A percentile compares a stretch with the other conserved stretches of the same genome.
These are phyloP conservation scores for Calonectria leucothoes DNA, from an alignment of 2,329 filamentous ascomycete genomes.

Conservation along the genomic window DNA sequence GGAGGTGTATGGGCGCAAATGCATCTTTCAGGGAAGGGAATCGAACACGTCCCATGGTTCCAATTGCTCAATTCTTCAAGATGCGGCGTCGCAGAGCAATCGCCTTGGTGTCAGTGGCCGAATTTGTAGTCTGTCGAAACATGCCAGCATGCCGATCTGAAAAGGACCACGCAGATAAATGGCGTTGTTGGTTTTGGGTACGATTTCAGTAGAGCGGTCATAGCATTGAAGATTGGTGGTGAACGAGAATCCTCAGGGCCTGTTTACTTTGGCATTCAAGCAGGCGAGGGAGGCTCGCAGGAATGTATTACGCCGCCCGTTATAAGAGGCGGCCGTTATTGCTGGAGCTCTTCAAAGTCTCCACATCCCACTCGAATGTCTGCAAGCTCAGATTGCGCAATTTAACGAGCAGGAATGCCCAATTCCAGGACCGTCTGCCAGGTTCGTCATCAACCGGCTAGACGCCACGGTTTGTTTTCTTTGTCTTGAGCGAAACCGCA, in stretches of 20 bases:
- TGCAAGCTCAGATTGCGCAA: not conserved
- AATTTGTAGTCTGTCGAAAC: not conserved
- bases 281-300: not conserved
- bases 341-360: not conserved
- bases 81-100: not conserved
- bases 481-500: too few relatives aligned
- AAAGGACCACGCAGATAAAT: too few relatives aligned
- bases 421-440: not conserved
- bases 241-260: not conserved
- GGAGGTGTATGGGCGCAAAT: too few relatives aligned
- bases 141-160: not conserved
- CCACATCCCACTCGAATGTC: too few relatives aligned
- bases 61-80: not conserved
- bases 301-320: not conserved
- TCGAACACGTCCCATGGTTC: not conserved
- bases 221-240: not conserved
- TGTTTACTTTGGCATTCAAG: not conserved
- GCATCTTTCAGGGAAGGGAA: not conserved
- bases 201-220: not conserved
- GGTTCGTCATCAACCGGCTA: not conserved
- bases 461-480: not conserved
- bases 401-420: not conserved
- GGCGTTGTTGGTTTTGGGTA: not conserved
- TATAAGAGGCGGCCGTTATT: not conserved
- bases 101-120: not conserved